phyloP scores from a whole-genome alignment of 2,329 filamentous ascomycete species.

The Verticillium dahliae region DNA sequence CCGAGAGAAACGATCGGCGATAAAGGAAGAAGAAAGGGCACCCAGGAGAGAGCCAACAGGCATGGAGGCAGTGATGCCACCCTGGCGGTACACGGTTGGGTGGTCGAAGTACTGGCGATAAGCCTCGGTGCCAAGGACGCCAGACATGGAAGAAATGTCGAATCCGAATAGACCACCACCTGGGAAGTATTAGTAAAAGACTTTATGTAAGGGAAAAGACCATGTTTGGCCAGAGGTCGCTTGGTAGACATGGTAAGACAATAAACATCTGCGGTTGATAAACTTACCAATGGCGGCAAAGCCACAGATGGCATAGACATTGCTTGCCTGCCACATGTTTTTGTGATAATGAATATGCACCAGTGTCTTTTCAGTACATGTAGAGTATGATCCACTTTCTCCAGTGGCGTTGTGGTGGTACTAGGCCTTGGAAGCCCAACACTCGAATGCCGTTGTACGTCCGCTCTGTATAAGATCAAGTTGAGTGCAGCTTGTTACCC shows the following conservation, averaged over 20 bases:
- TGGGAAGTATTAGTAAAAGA: constrained; percentile 14
- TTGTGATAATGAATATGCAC: too few species aligned
- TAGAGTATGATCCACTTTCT: too few species aligned
- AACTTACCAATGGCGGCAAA: constrained; percentile 54
- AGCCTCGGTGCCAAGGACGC: constrained; percentile 57
- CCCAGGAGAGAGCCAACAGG: constrained; percentile 64
- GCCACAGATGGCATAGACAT: constrained; percentile 54
- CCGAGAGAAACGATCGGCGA: constrained; percentile 44
- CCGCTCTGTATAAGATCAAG: too few species aligned
- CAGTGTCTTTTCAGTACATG: too few species aligned
- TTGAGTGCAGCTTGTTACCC: too few species aligned
- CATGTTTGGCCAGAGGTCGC: neutral
- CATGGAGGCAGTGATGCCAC: constrained; percentile 68
- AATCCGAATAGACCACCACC: constrained; percentile 72
- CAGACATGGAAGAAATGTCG: constrained; percentile 70
- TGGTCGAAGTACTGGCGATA: constrained; percentile 70
- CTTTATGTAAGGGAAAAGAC: neutral
- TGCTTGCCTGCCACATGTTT: constrained; percentile 35
- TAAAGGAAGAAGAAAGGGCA: constrained; percentile 40
- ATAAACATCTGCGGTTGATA: neutral
- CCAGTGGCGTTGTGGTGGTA: neutral
- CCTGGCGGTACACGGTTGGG: constrained; percentile 50
- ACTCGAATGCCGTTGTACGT: neutral
- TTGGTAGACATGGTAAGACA: neutral
- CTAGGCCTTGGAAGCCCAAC: neutral